Percentiles rank a stretch among this genome's conserved stretches.
Evolutionary conservation across 345 rosid genomes (phyloP).

Genomic region (Syzygium aqueum): DNA sequence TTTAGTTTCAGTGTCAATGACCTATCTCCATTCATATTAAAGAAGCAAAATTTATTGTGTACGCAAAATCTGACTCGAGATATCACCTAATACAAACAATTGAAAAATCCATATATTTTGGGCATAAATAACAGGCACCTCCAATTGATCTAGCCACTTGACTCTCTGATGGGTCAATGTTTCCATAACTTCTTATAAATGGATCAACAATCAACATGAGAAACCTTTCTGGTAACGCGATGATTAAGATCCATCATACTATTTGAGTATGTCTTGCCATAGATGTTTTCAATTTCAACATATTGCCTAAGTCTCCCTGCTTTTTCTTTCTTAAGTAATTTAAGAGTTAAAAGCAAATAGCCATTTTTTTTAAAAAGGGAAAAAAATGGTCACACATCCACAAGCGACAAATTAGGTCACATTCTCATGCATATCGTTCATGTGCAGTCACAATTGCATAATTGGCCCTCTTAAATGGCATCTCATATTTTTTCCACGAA

Average conservation of each 20-base stretch:
- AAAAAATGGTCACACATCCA: neutral
- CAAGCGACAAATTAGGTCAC: neutral
- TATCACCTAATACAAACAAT: neutral
- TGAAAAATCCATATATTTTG: no score
- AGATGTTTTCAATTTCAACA: neutral
- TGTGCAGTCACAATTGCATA: neutral
- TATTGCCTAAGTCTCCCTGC: neutral
- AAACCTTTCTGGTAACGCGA: neutral
- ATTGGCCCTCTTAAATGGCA: neutral
- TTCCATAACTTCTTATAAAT: neutral
- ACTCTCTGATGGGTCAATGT: neutral
- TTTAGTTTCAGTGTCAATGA: neutral
- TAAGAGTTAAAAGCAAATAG: neutral
- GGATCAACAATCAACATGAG: neutral
- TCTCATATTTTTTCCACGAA: neutral
- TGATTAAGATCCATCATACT: neutral
- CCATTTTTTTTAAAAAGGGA: neutral
- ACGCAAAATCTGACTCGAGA: neutral
- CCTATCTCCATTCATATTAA: neutral
- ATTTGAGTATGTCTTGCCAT: no score
- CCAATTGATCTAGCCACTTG: neutral
- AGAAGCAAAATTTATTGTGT: neutral
- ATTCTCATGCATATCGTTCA: neutral
- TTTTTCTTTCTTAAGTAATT: neutral
- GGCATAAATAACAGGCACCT: neutral